A percentile compares a stretch with the other conserved stretches of the same genome.
Conservation (phyloP, 371 early-diverging fungal species). For the Enterospora canceri region DNA sequence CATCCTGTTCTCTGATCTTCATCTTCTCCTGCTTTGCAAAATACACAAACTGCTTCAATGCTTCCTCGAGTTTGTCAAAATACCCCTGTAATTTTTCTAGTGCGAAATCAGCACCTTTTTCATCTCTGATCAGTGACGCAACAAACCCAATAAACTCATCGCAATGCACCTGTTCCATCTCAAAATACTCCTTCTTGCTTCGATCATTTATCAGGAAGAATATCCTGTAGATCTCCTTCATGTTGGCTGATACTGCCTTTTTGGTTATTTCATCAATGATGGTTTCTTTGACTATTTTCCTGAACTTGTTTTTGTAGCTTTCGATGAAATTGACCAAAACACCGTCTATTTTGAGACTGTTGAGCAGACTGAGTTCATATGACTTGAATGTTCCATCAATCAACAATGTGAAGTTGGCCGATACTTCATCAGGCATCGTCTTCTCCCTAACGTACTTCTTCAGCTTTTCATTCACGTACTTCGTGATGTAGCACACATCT, state of each 20-base stretch:
- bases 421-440: conserved; percentile 33
- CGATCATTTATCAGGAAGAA: conserved; percentile 36
- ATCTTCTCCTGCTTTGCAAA: conserved; percentile 9
- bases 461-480: conserved; percentile 23
- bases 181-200: conserved; percentile 7
- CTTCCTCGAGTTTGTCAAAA: conserved; percentile 24
- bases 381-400: conserved; percentile 21
- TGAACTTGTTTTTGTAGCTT: conserved; percentile 28
- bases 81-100: conserved; percentile 11
- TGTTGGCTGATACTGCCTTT: background rate
- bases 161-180: background rate
- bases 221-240: conserved; percentile 18
- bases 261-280: conserved; percentile 20
- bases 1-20: conserved; percentile 29
- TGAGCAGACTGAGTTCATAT: conserved; percentile 37
- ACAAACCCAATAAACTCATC: conserved; percentile 40
- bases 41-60: conserved; percentile 15
- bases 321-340: conserved; percentile 33
- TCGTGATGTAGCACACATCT: conserved; percentile 28
- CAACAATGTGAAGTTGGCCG: conserved; percentile 30
- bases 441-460: conserved; percentile 5
- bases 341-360: conserved; percentile 8
- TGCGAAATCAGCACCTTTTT: conserved; percentile 8
- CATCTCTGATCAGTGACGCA: conserved; percentile 33
- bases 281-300: conserved; percentile 19